These are phyloP conservation scores for Phalaenopsis hybrid DNA, from an alignment of 116 monocot species.

Conservation along the genomic window DNA sequence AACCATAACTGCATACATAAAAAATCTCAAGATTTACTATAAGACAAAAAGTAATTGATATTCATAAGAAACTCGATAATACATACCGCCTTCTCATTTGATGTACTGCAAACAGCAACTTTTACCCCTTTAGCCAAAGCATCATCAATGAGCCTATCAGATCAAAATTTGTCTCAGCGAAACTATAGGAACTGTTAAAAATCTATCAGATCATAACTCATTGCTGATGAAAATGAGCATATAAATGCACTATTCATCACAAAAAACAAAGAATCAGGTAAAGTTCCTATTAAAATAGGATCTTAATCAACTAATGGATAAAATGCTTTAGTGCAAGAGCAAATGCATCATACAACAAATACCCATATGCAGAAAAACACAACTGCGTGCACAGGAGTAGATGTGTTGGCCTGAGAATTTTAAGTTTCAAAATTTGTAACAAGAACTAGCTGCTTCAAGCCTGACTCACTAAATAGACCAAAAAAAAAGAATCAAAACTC, in stretches of 20 bases:
- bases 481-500: too few species aligned
- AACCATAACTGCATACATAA: background rate
- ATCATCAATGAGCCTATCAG: slow-evolving; percentile 74
- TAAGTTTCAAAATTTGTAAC: too few species aligned
- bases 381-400: too few species aligned
- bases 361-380: too few species aligned
- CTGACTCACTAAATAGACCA: too few species aligned
- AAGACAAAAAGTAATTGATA: background rate
- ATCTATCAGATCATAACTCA: slow-evolving; percentile 6
- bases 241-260: background rate
- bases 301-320: too few species aligned
- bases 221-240: background rate
- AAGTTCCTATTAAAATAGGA: background rate
- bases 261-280: background rate
- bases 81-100: slow-evolving; percentile 98
- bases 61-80: slow-evolving; percentile 20
- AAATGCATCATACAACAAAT: too few species aligned
- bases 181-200: background rate
- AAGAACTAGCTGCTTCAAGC: too few species aligned
- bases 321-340: too few species aligned
- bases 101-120: slow-evolving; percentile 98
- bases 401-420: too few species aligned
- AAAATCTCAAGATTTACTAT: background rate
- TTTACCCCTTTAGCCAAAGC: slow-evolving; percentile 60
- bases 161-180: background rate